phyloP scores from a whole-genome alignment of 805 yeast genomes.

The Babjeviella inositovora region DNA sequence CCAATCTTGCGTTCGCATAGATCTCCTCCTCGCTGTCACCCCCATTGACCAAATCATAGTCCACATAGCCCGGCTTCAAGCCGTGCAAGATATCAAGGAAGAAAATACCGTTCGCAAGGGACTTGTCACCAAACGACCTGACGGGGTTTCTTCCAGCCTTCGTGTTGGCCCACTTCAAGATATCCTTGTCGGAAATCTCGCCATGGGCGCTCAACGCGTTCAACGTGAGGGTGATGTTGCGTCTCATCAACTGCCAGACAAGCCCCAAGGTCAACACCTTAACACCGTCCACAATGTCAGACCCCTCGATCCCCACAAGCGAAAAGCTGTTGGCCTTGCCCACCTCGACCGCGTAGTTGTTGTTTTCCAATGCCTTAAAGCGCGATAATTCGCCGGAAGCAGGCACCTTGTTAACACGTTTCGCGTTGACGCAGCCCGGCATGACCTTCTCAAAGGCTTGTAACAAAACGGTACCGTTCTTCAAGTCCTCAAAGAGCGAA shows the following conservation, averaged over 20 bases:
- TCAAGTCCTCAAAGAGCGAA: conserved; percentile 81
- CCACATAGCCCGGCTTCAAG: conserved; percentile 93
- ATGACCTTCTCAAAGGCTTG: conserved; percentile 93
- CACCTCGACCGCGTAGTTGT: conserved; percentile 95
- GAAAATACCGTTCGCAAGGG: conserved; percentile 66
- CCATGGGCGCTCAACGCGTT: conserved; percentile 58
- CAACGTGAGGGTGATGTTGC: conserved; percentile 80
- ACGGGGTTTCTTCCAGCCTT: conserved; percentile 76
- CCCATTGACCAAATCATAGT: conserved; percentile 75
- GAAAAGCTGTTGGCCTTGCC: conserved; percentile 91
- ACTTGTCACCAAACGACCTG: conserved; percentile 75
- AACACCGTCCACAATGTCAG: conserved; percentile 91
- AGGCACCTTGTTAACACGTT: conserved; percentile 77
- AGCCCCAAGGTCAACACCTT: conserved; percentile 79
- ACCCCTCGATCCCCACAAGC: conserved; percentile 94
- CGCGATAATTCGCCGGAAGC: conserved; percentile 66
- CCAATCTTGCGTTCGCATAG: conserved; percentile 90
- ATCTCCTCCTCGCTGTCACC: conserved; percentile 73
- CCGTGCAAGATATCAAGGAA: conserved; percentile 85
- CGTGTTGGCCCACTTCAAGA: conserved; percentile 83
- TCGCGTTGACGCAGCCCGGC: conserved; percentile 78
- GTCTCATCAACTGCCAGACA: conserved; percentile 98
- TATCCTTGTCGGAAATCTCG: conserved; percentile 71
- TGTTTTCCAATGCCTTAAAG: conserved; percentile 91
- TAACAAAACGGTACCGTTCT: conserved; percentile 76